Percentiles rank a stretch among this genome's conserved stretches.
These are phyloP conservation scores for Teunomyces barrocoloradensis DNA, from an alignment of 805 yeast species.

Conservation along the genomic window DNA sequence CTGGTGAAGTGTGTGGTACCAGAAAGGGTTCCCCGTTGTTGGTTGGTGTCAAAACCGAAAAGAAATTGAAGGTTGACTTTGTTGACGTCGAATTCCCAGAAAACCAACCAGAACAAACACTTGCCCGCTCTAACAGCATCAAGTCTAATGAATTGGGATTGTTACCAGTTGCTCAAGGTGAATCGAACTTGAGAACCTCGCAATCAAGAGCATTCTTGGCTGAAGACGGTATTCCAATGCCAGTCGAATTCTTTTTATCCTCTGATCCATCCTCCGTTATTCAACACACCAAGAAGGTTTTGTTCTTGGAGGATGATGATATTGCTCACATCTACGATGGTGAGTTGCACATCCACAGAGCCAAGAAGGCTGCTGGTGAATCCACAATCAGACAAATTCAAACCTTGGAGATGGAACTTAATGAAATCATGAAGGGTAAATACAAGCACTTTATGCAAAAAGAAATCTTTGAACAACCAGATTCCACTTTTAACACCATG, in stretches of 20 bases:
- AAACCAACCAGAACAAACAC: constrained; percentile 24
- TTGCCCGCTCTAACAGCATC: constrained; percentile 11
- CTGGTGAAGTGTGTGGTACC: constrained; percentile 94
- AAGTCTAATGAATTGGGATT: constrained; percentile 29
- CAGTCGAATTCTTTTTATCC: constrained; percentile 92
- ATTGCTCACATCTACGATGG: constrained; percentile 98
- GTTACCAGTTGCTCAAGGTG: constrained; percentile 53
- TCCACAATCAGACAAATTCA: constrained; percentile 95
- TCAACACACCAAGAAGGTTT: constrained; percentile 94
- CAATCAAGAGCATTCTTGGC: constrained; percentile 96
- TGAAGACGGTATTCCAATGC: constrained; percentile 89
- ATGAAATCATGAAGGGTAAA: constrained; percentile 97
- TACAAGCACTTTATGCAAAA: constrained; percentile 97
- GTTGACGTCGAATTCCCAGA: constrained; percentile 98
- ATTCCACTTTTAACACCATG: constrained; percentile 97
- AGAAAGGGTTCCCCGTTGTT: constrained; percentile 97
- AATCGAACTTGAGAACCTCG: constrained; percentile 69
- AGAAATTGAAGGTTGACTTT: constrained; percentile 93
- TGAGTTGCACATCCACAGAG: constrained; percentile 97
- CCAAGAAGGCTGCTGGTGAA: constrained; percentile 73
- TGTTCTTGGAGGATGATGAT: constrained; percentile 96
- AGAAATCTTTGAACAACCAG: constrained; percentile 98
- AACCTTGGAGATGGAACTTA: constrained; percentile 94
- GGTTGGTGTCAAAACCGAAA: constrained; percentile 95
- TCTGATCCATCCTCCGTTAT: constrained; percentile 97